Conservation (phyloP, 2,329 filamentous ascomycete species). For the Fusarium keratoplasticum region DNA sequence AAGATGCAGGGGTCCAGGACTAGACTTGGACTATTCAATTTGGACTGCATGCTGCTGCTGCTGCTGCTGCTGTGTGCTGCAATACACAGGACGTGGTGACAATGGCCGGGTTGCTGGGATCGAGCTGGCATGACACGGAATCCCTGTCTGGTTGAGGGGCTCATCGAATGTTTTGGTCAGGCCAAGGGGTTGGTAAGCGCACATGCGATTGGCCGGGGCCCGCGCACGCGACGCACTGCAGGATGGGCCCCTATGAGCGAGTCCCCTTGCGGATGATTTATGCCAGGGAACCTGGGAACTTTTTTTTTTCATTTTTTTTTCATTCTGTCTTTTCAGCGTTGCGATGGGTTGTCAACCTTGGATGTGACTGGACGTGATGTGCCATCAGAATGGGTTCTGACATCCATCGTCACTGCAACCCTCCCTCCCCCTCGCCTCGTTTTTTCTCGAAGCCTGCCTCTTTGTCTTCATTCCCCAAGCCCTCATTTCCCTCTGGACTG, state of each 20-base stretch:
- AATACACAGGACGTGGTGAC: neutral
- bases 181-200: constrained; percentile 17
- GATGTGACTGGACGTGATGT: neutral
- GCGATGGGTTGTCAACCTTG: neutral
- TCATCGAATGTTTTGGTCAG: constrained; percentile 35
- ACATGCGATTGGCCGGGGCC: constrained; percentile 24
- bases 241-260: constrained; percentile 11
- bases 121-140: constrained; percentile 4
- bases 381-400: neutral
- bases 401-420: neutral
- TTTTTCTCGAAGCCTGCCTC: neutral
- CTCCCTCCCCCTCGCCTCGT: neutral
- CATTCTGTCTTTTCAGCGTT: neutral
- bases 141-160: constrained; percentile 22
- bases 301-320: constrained; percentile 12
- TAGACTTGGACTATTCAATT: neutral
- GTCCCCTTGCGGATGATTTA: constrained; percentile 2
- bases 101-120: constrained; percentile 3
- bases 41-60: neutral
- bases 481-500: neutral
- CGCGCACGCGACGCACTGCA: constrained; percentile 27
- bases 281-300: neutral
- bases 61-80: neutral
- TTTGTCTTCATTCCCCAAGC: neutral
- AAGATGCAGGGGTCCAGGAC: neutral